Percentiles rank a stretch among this genome's conserved stretches.
Conservation (phyloP, 1,139 yeast genomes). For the Zygosaccharomyces pseudobailii region DNA sequence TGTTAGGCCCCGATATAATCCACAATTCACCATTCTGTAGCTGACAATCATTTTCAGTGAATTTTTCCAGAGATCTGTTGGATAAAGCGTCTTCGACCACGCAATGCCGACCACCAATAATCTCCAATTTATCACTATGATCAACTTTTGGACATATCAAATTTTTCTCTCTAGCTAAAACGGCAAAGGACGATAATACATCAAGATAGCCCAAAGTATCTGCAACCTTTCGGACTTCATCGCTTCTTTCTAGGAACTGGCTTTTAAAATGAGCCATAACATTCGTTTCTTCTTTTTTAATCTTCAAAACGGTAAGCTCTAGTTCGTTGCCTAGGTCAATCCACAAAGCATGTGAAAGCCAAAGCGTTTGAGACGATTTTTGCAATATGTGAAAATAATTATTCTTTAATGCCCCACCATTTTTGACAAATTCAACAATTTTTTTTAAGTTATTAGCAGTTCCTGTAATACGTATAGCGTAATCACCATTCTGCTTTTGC, state of each 20-base stretch:
- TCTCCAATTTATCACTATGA: slow-evolving; percentile 41
- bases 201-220: slow-evolving; percentile 62
- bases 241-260: slow-evolving; percentile 30
- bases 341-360: slow-evolving; percentile 37
- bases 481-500: slow-evolving; percentile 26
- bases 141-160: slow-evolving; percentile 65
- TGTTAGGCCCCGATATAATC: slow-evolving; percentile 92
- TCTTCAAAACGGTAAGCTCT: slow-evolving; percentile 24
- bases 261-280: slow-evolving; percentile 29
- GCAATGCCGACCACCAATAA: slow-evolving; percentile 70
- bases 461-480: slow-evolving; percentile 26
- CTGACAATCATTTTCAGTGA: slow-evolving; percentile 61
- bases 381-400: slow-evolving; percentile 22
- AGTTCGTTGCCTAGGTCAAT: slow-evolving; percentile 33
- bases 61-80: slow-evolving; percentile 39
- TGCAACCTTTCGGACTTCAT: slow-evolving; percentile 31
- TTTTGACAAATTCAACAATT: slow-evolving; percentile 13
- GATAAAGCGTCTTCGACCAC: slow-evolving; percentile 77
- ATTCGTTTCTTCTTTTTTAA: slow-evolving; percentile 32
- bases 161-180: slow-evolving; percentile 57
- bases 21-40: slow-evolving; percentile 44
- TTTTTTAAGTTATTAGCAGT: slow-evolving; percentile 17
- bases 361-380: slow-evolving; percentile 32
- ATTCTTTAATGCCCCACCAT: slow-evolving; percentile 5
- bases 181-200: slow-evolving; percentile 67